Base-by-base conservation (phyloP, 352 stramenopile species). In the Phytophthora pinifolia region DNA sequence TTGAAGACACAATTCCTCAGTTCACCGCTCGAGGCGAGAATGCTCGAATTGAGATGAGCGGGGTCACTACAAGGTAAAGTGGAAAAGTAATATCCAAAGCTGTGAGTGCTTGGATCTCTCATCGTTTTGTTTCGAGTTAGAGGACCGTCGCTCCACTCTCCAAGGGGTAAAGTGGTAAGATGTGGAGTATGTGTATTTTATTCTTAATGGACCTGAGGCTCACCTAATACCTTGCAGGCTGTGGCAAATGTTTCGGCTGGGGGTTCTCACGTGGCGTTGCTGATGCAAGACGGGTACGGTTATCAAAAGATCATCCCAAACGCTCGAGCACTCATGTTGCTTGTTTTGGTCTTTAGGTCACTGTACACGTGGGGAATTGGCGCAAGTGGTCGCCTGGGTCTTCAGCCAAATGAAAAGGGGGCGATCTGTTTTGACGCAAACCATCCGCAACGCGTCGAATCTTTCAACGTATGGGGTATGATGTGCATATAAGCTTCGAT, bases 351-450 rank as follows among this genome's bases (percentile, higher is more conserved):
- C 36, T 32, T 52, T 35, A 88, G 78, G 8, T 76, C 75, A 27
- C 46, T 98, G n/a, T 98, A 97, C 62, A 96, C 88, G 13, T 98
- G 89, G 79, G 92, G 92, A 13, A 74, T 94, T 15, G 87, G 89
- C 17, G 58, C 74, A 6, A 88, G 70, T 32, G 94, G 92, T 6
- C 75, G 92, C 15, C 71, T 98, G 0, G 94, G 90, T 4, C 75
- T 89, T 4, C 67, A 76, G 2, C 67, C 75, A 17, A 83, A 79
- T 14, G 52, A 88, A 7, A 44, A 54, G 37, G 72, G 73, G 22
- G 67, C 76, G n/a, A 53, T 74, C 10, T 89, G 82, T 38, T 82
- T 73, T 32, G 88, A 97, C 49, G 57, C 60, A 13, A 72, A 88
- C 34, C 72, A 89, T 22, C 81, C 82, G 9, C 72, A 82, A 27